phyloP scores from a whole-genome alignment of 1,139 yeast species.

The Saccharomyces hybrid region DNA sequence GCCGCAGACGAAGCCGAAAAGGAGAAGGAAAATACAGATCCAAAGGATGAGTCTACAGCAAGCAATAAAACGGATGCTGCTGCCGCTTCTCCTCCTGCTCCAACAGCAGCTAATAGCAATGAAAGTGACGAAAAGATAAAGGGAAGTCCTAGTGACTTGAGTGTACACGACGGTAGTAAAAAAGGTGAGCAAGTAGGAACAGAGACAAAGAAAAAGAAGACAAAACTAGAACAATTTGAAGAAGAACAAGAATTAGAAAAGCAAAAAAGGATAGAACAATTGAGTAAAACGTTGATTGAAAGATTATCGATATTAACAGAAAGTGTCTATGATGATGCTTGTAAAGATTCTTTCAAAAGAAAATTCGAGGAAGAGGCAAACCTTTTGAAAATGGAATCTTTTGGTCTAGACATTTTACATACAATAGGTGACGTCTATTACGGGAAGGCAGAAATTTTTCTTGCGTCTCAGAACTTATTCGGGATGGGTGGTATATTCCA shows the following conservation, averaged over 20 bases:
- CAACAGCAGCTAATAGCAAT: not conserved
- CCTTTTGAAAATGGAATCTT: slow-evolving; percentile 84
- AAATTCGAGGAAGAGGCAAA: slow-evolving; percentile 82
- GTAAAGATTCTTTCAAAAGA: slow-evolving; percentile 57
- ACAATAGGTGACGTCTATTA: slow-evolving; percentile 74
- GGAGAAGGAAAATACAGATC: slow-evolving; percentile 17
- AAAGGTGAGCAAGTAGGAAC: not conserved
- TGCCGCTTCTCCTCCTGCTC: not conserved
- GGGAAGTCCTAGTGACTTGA: not conserved
- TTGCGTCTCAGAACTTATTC: slow-evolving; percentile 65
- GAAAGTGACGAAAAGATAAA: not conserved
- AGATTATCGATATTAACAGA: slow-evolving; percentile 75
- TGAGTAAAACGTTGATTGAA: slow-evolving; percentile 57
- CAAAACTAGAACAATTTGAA: slow-evolving; percentile 62
- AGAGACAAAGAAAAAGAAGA: slow-evolving; percentile 37
- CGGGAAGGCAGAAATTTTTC: slow-evolving; percentile 52
- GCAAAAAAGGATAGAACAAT: slow-evolving; percentile 59
- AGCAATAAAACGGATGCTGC: not conserved
- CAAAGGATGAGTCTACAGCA: slow-evolving; percentile 9
- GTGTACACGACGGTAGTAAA: not conserved
- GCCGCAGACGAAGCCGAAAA: slow-evolving; percentile 35
- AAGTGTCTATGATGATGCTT: slow-evolving; percentile 64
- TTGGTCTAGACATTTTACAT: slow-evolving; percentile 85
- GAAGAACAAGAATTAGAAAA: slow-evolving; percentile 67
- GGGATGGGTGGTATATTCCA: slow-evolving; percentile 83